These are phyloP conservation scores for Inga laurina DNA, from an alignment of 306 rosid genomes.

Conservation along the genomic window DNA sequence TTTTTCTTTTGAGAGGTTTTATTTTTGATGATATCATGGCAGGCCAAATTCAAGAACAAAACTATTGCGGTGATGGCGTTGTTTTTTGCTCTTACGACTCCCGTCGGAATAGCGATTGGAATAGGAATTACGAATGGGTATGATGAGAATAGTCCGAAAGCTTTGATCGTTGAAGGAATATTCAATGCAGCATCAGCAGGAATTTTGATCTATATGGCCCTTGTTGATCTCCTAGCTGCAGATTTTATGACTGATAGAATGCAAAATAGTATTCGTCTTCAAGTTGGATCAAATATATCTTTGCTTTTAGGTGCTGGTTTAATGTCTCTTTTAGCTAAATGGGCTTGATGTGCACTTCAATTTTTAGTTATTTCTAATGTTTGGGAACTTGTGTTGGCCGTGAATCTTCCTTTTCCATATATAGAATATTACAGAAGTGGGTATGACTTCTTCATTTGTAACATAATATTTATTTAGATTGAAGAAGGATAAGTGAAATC, in stretches of 20 bases:
- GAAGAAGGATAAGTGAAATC: not conserved
- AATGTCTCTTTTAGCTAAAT: slow-evolving; percentile 48
- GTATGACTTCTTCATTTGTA: no score
- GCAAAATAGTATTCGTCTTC: slow-evolving; percentile 39
- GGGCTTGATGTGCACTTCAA: slow-evolving; percentile 36
- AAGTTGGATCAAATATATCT: slow-evolving; percentile 17
- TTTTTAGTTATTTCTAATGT: not conserved
- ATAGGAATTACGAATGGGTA: not conserved
- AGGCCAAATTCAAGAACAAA: slow-evolving; percentile 3
- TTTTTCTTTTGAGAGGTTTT: not conserved
- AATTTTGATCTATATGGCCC: not conserved
- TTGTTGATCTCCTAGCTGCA: slow-evolving; percentile 28
- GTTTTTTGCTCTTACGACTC: not conserved
- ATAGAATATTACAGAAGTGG: no score
- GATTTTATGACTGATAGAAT: slow-evolving; percentile 47
- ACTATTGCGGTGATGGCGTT: not conserved
- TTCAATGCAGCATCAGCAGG: not conserved
- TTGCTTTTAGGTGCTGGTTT: slow-evolving; percentile 52
- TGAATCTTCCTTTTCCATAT: no score
- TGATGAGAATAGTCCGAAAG: not conserved
- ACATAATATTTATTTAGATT: not conserved
- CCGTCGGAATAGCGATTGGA: not conserved
- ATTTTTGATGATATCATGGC: not conserved
- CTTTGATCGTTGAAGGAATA: not conserved
- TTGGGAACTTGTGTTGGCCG: not conserved